These are phyloP conservation scores for Boletus albobrunnescens DNA, from an alignment of 1,284 basidiomycete species.

Conservation along the genomic window DNA sequence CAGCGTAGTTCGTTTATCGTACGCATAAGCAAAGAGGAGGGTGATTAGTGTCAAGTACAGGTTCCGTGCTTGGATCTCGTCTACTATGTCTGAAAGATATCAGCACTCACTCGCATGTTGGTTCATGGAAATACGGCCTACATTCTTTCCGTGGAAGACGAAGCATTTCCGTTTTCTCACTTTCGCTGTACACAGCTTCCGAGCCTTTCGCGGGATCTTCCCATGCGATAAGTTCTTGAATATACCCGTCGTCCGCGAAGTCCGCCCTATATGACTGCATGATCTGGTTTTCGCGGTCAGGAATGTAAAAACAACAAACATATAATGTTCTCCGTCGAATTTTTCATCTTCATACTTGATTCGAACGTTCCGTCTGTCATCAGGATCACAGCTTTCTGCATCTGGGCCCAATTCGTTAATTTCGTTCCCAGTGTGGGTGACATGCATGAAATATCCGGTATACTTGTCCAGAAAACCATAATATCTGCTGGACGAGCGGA, in stretches of 20 bases:
- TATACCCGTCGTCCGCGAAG: slow-evolving; percentile 68
- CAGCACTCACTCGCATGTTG: background rate
- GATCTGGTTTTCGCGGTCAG: background rate
- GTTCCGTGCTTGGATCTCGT: slow-evolving; percentile 48
- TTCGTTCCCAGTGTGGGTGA: slow-evolving; percentile 70
- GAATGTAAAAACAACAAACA: slow-evolving; percentile 43
- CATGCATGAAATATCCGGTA: slow-evolving; percentile 68
- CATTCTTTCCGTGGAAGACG: slow-evolving; percentile 75
- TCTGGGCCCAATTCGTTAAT: slow-evolving; percentile 71
- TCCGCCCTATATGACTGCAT: slow-evolving; percentile 55
- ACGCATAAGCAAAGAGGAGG: slow-evolving; percentile 69
- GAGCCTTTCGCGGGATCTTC: slow-evolving; percentile 44
- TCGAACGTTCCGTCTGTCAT: slow-evolving; percentile 49
- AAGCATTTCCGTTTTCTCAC: slow-evolving; percentile 65
- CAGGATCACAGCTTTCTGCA: slow-evolving; percentile 47
- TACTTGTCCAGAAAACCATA: slow-evolving; percentile 76
- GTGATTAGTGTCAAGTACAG: slow-evolving; percentile 67
- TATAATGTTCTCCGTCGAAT: slow-evolving; percentile 79
- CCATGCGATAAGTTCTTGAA: slow-evolving; percentile 66
- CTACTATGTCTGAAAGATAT: slow-evolving; percentile 51
- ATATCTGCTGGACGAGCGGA: slow-evolving; percentile 42
- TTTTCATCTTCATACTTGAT: slow-evolving; percentile 62
- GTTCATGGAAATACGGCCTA: slow-evolving; percentile 35
- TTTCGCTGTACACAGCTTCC: slow-evolving; percentile 57
- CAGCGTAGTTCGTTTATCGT: slow-evolving; percentile 72